A percentile compares a stretch with the other conserved stretches of the same genome.
Evolutionary conservation across 2,329 filamentous ascomycete genomes (phyloP).

Genomic region (Cercospora canescens): DNA sequence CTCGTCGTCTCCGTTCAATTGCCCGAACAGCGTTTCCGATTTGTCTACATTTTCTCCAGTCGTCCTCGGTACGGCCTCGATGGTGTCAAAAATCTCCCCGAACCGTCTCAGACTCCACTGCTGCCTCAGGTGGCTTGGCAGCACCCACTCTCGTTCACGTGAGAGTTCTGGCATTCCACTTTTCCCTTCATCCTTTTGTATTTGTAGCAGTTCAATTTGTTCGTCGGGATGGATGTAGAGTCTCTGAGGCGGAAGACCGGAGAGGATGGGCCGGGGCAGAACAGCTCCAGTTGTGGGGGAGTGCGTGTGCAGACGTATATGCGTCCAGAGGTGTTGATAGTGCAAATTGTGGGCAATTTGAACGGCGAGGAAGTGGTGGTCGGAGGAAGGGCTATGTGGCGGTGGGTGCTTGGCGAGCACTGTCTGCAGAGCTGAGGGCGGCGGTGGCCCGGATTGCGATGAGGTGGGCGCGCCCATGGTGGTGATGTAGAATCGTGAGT

Average conservation of each 20-base stretch:
- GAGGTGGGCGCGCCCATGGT: constrained; percentile 7
- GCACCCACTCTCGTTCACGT: constrained; percentile 69
- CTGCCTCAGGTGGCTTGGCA: constrained; percentile 72
- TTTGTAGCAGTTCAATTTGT: constrained; percentile 70
- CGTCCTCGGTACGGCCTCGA: constrained; percentile 39
- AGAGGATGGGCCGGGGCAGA: constrained; percentile 65
- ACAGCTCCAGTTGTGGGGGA: constrained; percentile 28
- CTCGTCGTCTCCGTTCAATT: constrained; percentile 3
- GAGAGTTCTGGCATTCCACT: constrained; percentile 31
- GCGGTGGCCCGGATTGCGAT: constrained; percentile 2
- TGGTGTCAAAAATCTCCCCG: constrained; percentile 66
- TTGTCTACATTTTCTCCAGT: constrained; percentile 36
- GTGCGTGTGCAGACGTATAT: constrained; percentile 44
- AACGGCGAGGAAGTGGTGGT: constrained; percentile 53
- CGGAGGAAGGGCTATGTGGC: constrained; percentile 15
- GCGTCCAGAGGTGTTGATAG: constrained; percentile 74
- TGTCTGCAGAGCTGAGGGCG: constrained; percentile 23
- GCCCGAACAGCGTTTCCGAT: constrained; percentile 18
- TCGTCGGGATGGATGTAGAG: constrained; percentile 82
- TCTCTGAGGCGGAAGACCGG: constrained; percentile 69
- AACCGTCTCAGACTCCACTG: constrained; percentile 69
- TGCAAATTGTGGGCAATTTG: constrained; percentile 70
- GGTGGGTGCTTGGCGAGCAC: constrained; percentile 15
- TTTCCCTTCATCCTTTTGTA: constrained; percentile 42
- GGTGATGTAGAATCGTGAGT: background rate